Conservation (phyloP, 257 asterid genomes). For the Solanum medicagineum region DNA sequence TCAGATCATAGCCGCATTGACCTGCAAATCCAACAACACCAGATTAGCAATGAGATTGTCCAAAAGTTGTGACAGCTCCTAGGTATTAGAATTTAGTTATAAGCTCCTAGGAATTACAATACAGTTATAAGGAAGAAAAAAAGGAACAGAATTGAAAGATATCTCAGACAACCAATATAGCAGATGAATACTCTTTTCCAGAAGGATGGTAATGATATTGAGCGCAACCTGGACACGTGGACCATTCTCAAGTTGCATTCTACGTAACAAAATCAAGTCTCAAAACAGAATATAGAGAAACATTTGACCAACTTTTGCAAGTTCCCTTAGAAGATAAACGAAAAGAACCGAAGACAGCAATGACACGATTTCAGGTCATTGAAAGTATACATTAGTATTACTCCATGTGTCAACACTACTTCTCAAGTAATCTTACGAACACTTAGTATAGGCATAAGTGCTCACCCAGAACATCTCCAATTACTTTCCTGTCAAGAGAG, state of each 20-base stretch:
- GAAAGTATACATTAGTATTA: neutral
- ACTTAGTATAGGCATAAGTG: neutral
- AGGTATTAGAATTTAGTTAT: neutral
- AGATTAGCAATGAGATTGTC: conserved; percentile 9
- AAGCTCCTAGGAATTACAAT: neutral
- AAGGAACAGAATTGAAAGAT: neutral
- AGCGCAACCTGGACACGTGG: neutral
- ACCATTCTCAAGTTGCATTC: neutral
- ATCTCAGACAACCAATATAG: neutral
- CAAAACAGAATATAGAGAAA: neutral
- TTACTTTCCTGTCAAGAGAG: conserved; percentile 39
- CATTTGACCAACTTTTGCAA: neutral
- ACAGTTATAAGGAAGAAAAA: neutral
- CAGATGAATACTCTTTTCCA: neutral
- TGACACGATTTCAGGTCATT: neutral
- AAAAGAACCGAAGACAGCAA: neutral
- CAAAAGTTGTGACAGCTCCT: conserved; percentile 5
- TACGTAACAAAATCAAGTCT: neutral
- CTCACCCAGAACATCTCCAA: conserved; percentile 65
- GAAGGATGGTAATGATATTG: neutral
- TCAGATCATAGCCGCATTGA: conserved; percentile 65
- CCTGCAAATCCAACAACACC: conserved; percentile 42
- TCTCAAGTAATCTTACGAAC: neutral
- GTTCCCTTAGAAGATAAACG: neutral
- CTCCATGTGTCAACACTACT: neutral